Evolutionary conservation across 805 yeast genomes (phyloP), one percentile per base, ranked within the genome.

Genomic region (Candida qinlingensis): DNA sequence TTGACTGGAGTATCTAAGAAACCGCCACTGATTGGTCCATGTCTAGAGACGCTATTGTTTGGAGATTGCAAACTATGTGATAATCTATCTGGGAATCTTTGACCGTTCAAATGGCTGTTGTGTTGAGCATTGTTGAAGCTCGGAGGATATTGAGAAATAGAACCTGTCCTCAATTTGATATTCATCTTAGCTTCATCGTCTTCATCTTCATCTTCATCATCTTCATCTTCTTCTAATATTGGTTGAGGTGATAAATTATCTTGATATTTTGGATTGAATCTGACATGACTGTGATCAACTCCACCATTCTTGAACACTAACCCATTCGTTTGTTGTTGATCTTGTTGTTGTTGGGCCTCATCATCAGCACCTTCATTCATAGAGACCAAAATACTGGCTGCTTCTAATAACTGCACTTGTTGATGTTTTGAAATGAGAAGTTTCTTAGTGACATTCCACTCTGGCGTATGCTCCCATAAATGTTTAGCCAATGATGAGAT

Each of bases 391-490:
- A 59, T 58, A 28, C 60, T 56, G 6, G 63, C 63, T 27, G 61
- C 63, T 37, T 59, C 63, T 5, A 59, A 47, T 5, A 59, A 40
- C 29, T 59, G 63, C 1, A 59, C 60, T 35, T 59, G 61, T 39
- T 59, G 63, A 41, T 59, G 63, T 37, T 59, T 59, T 2, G 63
- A 83, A 36, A 89, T 87, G 36, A 85, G 71, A 46, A 88, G 70
- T 63, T 85, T 86, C 56, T 87, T 84, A 4, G 96, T 89, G 63
- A 84, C 83, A 59, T 81, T 86, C 96, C 96, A 88, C 62, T 89
- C 96, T 0, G 96, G 96, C 0, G 96, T 88, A 64, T 88, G 96
- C 62, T 88, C 96, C 96, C 96, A 88, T 37, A 88, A 68, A 67
- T 87, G 96, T 65, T 87, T 87, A 3, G 95, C 94, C 51, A 87